Percentiles rank a stretch among this genome's conserved stretches.
phyloP scores from a whole-genome alignment of 176 grass and related monocot genomes.

The Ananas comosus region DNA sequence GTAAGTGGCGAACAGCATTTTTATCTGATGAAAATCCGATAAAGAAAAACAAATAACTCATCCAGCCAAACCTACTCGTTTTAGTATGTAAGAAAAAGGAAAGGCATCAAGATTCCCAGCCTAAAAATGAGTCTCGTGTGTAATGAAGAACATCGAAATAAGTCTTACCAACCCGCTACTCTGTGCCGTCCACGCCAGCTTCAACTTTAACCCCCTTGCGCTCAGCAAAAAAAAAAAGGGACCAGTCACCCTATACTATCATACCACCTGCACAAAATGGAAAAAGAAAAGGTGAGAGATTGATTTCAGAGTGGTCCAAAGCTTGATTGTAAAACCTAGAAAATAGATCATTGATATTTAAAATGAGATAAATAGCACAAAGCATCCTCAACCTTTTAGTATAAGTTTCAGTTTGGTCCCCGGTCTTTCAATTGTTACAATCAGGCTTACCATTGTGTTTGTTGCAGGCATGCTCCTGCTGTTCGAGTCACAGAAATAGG shows the following conservation, averaged over 20 bases:
- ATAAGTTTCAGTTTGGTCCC: too few species aligned
- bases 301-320: neutral
- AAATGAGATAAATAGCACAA: neutral
- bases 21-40: neutral
- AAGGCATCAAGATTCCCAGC: constrained; percentile 1
- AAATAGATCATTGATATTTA: neutral
- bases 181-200: constrained; percentile 3
- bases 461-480: too few species aligned
- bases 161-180: neutral
- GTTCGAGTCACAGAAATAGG: too few species aligned
- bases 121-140: neutral
- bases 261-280: neutral
- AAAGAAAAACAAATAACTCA: neutral
- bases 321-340: neutral
- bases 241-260: neutral
- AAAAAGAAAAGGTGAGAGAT: neutral
- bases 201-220: neutral
- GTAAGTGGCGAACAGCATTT: neutral
- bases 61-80: neutral
- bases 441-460: too few species aligned
- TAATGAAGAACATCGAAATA: neutral
- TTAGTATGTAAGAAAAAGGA: neutral
- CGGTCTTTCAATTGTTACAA: too few species aligned
- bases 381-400: neutral
- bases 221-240: neutral